phyloP scores from a whole-genome alignment of 352 stramenopile species.

The Phytophthora ohioensis region DNA sequence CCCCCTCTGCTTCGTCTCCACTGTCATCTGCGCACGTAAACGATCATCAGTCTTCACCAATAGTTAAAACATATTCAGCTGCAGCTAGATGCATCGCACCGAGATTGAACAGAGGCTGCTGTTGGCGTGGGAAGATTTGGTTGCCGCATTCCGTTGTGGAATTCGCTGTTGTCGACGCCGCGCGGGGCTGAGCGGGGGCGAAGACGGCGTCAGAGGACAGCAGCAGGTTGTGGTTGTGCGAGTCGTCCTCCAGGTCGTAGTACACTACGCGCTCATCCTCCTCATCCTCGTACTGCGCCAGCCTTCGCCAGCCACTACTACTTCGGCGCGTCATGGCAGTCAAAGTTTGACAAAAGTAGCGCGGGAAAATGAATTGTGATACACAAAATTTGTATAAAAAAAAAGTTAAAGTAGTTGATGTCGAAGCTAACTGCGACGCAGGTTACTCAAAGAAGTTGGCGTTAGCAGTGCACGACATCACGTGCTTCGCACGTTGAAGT shows the following conservation, averaged over 20 bases:
- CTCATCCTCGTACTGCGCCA: conserved; percentile 25
- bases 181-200: conserved; percentile 1
- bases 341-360: conserved; percentile 3
- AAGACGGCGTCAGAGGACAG: conserved; percentile 30
- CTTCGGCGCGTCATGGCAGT: conserved; percentile 8
- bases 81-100: conserved; percentile 30
- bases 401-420: background rate
- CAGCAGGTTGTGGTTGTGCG: conserved; percentile 30
- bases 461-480: too few relatives aligned
- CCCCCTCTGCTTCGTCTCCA: conserved; percentile 32
- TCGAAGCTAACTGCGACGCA: background rate
- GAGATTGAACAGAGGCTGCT: conserved; percentile 47
- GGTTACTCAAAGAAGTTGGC: too few relatives aligned
- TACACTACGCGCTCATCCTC: conserved; percentile 68
- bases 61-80: background rate
- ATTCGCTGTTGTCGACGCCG: conserved; percentile 1
- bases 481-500: too few relatives aligned
- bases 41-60: conserved; percentile 2
- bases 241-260: conserved; percentile 59
- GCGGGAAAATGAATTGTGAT: conserved; percentile 1
- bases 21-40: conserved; percentile 39
- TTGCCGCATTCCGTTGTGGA: conserved; percentile 24
- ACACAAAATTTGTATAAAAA: conserved; percentile 5
- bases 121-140: conserved; percentile 52
- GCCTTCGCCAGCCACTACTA: conserved; percentile 1